Evolutionary conservation across 2,329 filamentous ascomycete species (phyloP), one percentile per base, ranked within the genome.

Genomic region (Colletotrichum agaves): DNA sequence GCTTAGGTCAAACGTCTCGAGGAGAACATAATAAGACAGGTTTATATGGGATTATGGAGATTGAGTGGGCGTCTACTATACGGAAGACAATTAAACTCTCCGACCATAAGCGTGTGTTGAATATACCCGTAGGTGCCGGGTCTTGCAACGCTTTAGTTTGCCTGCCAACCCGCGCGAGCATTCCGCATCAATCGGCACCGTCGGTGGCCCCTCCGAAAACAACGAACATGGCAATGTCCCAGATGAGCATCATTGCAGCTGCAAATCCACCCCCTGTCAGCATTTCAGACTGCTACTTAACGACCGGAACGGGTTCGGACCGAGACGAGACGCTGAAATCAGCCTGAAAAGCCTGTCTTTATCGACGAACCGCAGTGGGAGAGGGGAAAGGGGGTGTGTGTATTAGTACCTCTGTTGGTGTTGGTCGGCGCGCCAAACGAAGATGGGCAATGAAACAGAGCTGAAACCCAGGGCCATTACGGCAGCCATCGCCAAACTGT

Each of bases 401-500:
- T n/a, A n/a, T n/a, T n/a, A n/a, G n/a, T n/a, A n/a, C n/a, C n/a
- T n/a, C 6, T 27, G 27, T 27, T 27, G 27, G 27, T 27, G 27
- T 27, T 27, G 27, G 27, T 27, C 27, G 27, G 33, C 52, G 33
- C 52, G 23, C 31, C 23, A 53, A 53, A 53, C 33, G 50, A 53
- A 41, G 35, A 33, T 2, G 17, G 13, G 60, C 31, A 27, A 17
- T 63, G 64, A 67, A 67, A 63, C 64, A 41, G 31, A 15, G 12
- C 35, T 63, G 64, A 67, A 67, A 67, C 64, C 33, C 41, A 10
- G 19, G n/a, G 33, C 47, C 57, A 21, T 4, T n/a, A n/a, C n/a
- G n/a, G n/a, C n/a, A n/a, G n/a, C n/a, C n/a, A 47, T 17, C 33
- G 39, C 33, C 57, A 19, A 33, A 46, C 13, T 12, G 10, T n/a